Conservation (phyloP, 2,329 filamentous ascomycete species). For the Zasmidium citrigriseum region DNA sequence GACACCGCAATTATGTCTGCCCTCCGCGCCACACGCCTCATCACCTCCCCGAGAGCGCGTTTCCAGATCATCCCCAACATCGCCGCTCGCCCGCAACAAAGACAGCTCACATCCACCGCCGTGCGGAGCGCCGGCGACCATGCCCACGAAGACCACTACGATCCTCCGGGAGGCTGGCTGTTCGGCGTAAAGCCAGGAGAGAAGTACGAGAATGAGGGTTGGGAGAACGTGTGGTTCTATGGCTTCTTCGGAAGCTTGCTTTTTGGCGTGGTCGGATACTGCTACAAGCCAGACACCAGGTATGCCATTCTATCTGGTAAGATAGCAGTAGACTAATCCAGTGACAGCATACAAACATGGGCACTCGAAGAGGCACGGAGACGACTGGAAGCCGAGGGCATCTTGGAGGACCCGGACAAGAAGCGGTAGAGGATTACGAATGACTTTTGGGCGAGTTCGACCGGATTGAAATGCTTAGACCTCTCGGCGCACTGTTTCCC, state of each 20-base stretch:
- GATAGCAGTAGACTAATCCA: neutral
- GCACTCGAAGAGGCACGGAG: constrained; percentile 94
- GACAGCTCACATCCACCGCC: constrained; percentile 35
- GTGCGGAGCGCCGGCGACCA: constrained; percentile 50
- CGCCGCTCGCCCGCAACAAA: constrained; percentile 27
- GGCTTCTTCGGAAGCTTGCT: constrained; percentile 79
- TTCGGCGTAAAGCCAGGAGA: constrained; percentile 92
- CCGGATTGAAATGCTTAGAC: neutral
- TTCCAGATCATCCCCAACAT: constrained; percentile 35
- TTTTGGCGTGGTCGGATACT: constrained; percentile 76
- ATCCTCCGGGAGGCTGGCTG: constrained; percentile 87
- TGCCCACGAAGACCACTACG: constrained; percentile 79
- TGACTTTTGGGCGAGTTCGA: neutral
- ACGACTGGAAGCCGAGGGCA: constrained; percentile 93
- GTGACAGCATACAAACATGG: constrained; percentile 95
- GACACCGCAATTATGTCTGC: constrained; percentile 30
- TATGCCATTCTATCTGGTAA: constrained; percentile 45
- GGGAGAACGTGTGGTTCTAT: constrained; percentile 85
- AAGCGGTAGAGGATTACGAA: constrained; percentile 13
- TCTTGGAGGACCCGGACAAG: constrained; percentile 73
- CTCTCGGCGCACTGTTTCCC: neutral
- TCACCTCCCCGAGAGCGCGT: constrained; percentile 32
- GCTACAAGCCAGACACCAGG: constrained; percentile 98
- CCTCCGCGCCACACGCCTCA: constrained; percentile 31
- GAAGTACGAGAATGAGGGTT: constrained; percentile 94